phyloP scores from a whole-genome alignment of 2,329 filamentous ascomycete genomes.

The Sclerotinia trifoliorum region DNA sequence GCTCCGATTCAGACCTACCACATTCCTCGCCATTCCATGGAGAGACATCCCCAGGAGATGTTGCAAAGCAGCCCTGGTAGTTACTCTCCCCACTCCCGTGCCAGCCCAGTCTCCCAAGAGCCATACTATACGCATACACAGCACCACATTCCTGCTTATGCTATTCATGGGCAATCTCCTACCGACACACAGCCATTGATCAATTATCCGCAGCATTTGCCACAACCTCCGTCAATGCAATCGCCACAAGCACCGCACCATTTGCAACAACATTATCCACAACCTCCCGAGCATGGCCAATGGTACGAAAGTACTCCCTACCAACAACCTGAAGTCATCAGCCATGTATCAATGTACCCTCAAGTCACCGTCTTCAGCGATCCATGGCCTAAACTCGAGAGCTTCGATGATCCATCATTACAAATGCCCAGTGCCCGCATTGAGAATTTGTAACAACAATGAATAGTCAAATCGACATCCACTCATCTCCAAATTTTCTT shows the following conservation, averaged over 20 bases:
- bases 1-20: conserved; percentile 52
- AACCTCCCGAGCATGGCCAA: conserved; percentile 46
- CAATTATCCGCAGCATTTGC: conserved; percentile 38
- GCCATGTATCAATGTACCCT: conserved; percentile 52
- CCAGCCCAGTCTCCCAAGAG: conserved; percentile 54
- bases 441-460: conserved; percentile 49
- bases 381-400: conserved; percentile 56
- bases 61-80: conserved; percentile 59
- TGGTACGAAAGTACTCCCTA: conserved; percentile 55
- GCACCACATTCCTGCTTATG: conserved; percentile 50
- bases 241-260: conserved; percentile 39
- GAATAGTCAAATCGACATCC: conserved; percentile 1
- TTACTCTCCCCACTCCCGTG: conserved; percentile 56
- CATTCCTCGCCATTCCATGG: conserved; percentile 41
- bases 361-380: conserved; percentile 53
- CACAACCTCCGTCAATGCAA: conserved; percentile 34
- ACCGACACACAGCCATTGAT: conserved; percentile 47
- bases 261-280: conserved; percentile 44
- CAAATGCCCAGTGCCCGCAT: conserved; percentile 60
- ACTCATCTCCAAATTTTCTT: conserved; percentile 25
- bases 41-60: conserved; percentile 47
- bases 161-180: conserved; percentile 49
- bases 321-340: conserved; percentile 55
- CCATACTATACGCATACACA: conserved; percentile 54
- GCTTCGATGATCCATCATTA: conserved; percentile 55